Base-by-base conservation (phyloP, 2,329 filamentous ascomycete species). In the Cladosporium sphaerospermum region DNA sequence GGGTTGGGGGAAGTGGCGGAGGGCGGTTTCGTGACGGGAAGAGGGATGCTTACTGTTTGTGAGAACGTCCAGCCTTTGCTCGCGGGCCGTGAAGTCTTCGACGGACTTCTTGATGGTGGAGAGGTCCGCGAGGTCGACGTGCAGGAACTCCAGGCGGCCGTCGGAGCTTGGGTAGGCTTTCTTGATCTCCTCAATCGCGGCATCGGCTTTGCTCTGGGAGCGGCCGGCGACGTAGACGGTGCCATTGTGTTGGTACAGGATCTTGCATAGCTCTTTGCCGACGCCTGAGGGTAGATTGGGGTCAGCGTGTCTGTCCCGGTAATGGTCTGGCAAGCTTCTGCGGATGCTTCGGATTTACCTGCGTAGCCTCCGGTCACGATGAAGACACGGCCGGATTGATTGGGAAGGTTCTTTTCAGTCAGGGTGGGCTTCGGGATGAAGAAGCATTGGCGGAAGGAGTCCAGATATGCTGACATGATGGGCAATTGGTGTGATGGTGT, bases 211-310 rank as follows among this genome's bases (percentile, higher is more conserved):
- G n/a, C 70, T 63, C 33, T 69, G 60, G 3, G 66, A 74, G 31
- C 80, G 77, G 2, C 74, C 73, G 4, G 78, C 78, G 23, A 81
- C 63, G 63, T 81, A 83, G n/a, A 83, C 75, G 1, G 69, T 79
- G 34, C 71, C 79, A 52, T 80, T 77, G 34, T 71, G 73, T 10
- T 67, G 64, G 64, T 83, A 83, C 9, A 84, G 70, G 3, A 83
- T 73, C 37, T 73, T 73, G 32, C 69, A 69, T 16, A 83, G 69
- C 57, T 81, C 76, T 39, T 74, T 73, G 9, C 80, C 80, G 6
- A 81, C 70, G 16, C 60, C 60, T 42, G 23, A 28, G 4, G 23
- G 4, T 7, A 28, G 3, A 13, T 3, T 9, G 13, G 18, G 14
- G 18, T 41, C 37, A 41, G 37, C 37, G 14, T 14, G 7, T 28